Percentiles rank a stretch among this genome's conserved stretches.
Evolutionary conservation across 331 rosid genomes (phyloP).

Genomic region (Cydonia oblonga): DNA sequence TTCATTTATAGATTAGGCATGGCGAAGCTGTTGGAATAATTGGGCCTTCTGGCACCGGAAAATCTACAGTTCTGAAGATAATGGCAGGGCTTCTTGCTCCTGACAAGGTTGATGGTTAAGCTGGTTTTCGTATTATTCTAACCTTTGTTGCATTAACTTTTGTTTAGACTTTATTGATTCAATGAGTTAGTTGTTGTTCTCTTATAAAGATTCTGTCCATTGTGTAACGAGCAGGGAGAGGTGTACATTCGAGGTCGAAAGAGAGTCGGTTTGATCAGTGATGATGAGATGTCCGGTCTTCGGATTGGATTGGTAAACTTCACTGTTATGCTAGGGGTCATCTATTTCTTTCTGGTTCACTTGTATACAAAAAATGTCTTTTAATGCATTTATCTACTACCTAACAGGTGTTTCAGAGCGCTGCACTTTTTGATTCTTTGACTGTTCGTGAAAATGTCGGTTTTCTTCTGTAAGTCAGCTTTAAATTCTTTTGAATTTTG

Average conservation of each 20-base stretch:
- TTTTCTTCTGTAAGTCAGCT: slow-evolving; percentile 73
- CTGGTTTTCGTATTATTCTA: not conserved
- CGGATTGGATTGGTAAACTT: slow-evolving; percentile 80
- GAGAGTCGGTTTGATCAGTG: slow-evolving; percentile 80
- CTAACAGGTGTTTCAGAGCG: slow-evolving; percentile 94
- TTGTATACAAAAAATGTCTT: not conserved
- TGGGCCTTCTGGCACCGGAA: slow-evolving; percentile 99
- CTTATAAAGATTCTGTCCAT: slow-evolving; percentile 1
- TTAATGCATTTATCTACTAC: slow-evolving; percentile 6
- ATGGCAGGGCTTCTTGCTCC: slow-evolving; percentile 95
- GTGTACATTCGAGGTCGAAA: slow-evolving; percentile 81
- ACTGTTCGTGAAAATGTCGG: slow-evolving; percentile 99
- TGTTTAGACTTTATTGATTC: not conserved
- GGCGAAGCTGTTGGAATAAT: slow-evolving; percentile 99
- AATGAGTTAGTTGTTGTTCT: not conserved
- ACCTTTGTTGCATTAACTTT: not conserved
- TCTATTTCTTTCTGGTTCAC: not conserved
- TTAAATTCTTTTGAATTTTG: slow-evolving; percentile 16
- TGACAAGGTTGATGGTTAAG: slow-evolving; percentile 45
- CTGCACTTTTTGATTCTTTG: slow-evolving; percentile 97
- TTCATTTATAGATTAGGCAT: slow-evolving; percentile 63
- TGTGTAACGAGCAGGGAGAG: slow-evolving; percentile 61
- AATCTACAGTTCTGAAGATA: slow-evolving; percentile 82
- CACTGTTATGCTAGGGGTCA: not conserved
- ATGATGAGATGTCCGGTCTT: slow-evolving; percentile 78